A percentile compares a stretch with the other conserved stretches of the same genome.
phyloP scores from a whole-genome alignment of 2,329 filamentous ascomycete genomes.

The Dactylellina parvicollis region DNA sequence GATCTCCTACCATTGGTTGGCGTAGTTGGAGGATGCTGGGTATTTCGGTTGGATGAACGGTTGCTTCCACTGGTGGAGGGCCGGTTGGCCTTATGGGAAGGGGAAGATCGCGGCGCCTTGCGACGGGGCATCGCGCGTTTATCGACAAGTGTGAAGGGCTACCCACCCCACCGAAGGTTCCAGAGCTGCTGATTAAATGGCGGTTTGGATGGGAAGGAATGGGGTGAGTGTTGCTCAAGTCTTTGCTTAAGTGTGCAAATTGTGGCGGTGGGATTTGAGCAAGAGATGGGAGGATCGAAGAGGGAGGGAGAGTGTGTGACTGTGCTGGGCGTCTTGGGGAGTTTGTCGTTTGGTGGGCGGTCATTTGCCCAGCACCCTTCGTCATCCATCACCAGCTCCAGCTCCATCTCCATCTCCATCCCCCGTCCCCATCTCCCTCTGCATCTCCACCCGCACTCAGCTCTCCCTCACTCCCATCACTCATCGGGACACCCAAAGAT shows the following conservation, averaged over 20 bases:
- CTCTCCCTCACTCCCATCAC: background rate
- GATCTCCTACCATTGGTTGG: constrained; percentile 20
- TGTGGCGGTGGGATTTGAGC: background rate
- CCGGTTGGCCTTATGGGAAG: constrained; percentile 4
- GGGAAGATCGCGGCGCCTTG: constrained; percentile 20
- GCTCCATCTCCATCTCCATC: constrained; percentile 21
- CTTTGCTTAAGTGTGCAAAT: background rate
- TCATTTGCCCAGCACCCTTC: constrained; percentile 27
- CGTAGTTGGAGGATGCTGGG: background rate
- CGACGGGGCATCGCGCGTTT: constrained; percentile 29
- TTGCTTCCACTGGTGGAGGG: background rate
- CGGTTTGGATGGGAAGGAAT: too few relatives aligned
- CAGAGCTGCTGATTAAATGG: background rate
- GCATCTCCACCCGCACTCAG: background rate
- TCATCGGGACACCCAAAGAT: background rate
- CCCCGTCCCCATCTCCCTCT: constrained; percentile 44
- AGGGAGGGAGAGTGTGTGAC: constrained; percentile 67
- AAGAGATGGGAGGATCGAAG: constrained; percentile 3
- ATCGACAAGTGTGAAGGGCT: background rate
- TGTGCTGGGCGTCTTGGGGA: background rate
- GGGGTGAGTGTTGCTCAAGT: too few relatives aligned
- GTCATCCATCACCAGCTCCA: constrained; percentile 35
- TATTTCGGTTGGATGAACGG: constrained; percentile 5
- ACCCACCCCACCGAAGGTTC: constrained; percentile 3
- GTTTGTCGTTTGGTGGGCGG: constrained; percentile 8